Base-by-base conservation (phyloP, 805 yeast genomes). In the Hermanozyma aechmeae region DNA sequence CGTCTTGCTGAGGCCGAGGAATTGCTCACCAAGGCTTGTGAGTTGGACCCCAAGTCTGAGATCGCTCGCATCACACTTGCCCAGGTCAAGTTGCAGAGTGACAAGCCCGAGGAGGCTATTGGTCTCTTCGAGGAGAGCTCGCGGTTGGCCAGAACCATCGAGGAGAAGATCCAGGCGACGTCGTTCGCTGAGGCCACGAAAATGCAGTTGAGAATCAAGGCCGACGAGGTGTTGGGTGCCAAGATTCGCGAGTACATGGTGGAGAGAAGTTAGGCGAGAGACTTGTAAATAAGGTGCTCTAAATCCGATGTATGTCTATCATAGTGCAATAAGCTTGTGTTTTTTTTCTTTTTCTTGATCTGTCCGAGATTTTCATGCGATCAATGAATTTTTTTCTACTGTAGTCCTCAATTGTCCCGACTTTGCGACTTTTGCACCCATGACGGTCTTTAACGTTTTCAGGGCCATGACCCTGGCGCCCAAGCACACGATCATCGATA, bases 181-280 rank as follows among this genome's bases (percentile, higher is more conserved):
- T 79, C 92, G 13, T 81, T 83, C 46, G 87, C 89, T 35, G 96
- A 85, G 61, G 96, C 96, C 39, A 76, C 95, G 28, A 82, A 81
- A 56, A 75, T 86, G 62, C 98, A 92, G 68, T 61, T 76, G 50
- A 75, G 79, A 50, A 73, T 92, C 45, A 76, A 69, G 58, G 58
- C 68, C 30, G 92, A 81, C 50, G 83, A 84, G 24, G 57, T 68
- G 15, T 66, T 80, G 51, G 68, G 73, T 43, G 60, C 61, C 21
- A 79, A 76, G 57, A 72, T 81, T 40, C 67, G 68, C 37, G 81
- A 77, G 55, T 11, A 8, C 21, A 18, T 18, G n/a, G n/a, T n/a
- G n/a, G n/a, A n/a, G n/a, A n/a, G n/a, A n/a, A n/a, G n/a, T n/a
- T n/a, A n/a, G n/a, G n/a, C n/a, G n/a, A n/a, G n/a, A n/a, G n/a